phyloP scores from a whole-genome alignment of 2,329 filamentous ascomycete species.

The Aspergillus arachidicola region DNA sequence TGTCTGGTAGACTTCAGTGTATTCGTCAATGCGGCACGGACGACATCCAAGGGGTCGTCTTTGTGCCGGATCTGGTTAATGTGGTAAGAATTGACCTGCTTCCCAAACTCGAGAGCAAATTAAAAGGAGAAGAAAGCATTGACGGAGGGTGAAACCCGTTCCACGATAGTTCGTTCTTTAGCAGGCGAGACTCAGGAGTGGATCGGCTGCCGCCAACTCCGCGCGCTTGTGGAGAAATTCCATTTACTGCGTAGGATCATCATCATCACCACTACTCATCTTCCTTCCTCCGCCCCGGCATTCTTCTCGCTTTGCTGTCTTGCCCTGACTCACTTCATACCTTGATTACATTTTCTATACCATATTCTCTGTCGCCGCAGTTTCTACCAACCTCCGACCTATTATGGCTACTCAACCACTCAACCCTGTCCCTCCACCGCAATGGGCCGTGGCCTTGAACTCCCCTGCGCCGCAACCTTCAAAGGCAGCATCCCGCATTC shows the following conservation, averaged over 20 bases:
- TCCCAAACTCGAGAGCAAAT: background rate
- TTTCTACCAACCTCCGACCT: constrained; percentile 6
- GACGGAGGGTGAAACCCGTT: constrained; percentile 6
- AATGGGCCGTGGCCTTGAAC: constrained; percentile 83
- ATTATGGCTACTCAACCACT: constrained; percentile 26
- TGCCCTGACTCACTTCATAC: background rate
- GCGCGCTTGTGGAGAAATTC: constrained; percentile 33
- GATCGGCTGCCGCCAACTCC: constrained; percentile 27
- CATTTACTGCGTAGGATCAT: constrained; percentile 15
- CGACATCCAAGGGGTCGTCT: background rate
- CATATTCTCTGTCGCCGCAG: background rate
- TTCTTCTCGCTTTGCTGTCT: constrained; percentile 15
- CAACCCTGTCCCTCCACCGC: constrained; percentile 58
- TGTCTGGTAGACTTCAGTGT: background rate
- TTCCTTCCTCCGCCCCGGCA: background rate
- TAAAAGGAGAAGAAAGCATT: constrained; percentile 6
- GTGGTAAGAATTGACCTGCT: background rate
- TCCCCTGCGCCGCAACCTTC: constrained; percentile 70
- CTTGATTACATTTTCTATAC: background rate
- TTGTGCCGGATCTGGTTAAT: background rate
- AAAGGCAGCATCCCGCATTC: constrained; percentile 60
- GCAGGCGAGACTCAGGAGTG: constrained; percentile 25
- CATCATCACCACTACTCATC: constrained; percentile 17
- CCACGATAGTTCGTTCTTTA: constrained; percentile 10
- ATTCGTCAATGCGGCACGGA: background rate